Evolutionary conservation across 73 alveolate genomes (phyloP).

Genomic region (Paramecium bursaria): DNA sequence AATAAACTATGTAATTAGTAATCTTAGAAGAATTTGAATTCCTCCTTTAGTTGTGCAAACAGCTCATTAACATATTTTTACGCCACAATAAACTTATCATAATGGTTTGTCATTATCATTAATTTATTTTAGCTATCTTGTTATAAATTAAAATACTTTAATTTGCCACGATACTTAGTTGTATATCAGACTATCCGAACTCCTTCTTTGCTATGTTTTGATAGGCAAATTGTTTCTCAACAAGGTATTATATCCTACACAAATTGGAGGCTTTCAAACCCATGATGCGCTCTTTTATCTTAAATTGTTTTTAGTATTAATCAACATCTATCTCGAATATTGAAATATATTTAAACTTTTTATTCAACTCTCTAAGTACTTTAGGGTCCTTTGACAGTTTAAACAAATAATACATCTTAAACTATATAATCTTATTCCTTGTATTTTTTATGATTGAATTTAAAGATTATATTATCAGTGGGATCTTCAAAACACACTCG

Average conservation of each 20-base stretch:
- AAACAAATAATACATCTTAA: neutral
- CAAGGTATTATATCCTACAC: conserved; percentile 15
- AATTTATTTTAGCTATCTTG: conserved; percentile 34
- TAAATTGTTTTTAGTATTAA: conserved; percentile 12
- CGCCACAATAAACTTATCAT: conserved; percentile 35
- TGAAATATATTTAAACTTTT: conserved; percentile 29
- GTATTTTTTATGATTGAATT: conserved; percentile 22
- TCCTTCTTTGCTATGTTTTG: neutral
- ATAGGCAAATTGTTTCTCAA: conserved; percentile 48
- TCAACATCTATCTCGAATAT: conserved; percentile 58
- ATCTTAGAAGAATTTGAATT: conserved; percentile 50
- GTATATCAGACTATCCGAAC: neutral
- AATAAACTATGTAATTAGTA: neutral
- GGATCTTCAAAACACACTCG: conserved; percentile 55
- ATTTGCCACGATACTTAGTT: conserved; percentile 1
- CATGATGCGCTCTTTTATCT: conserved; percentile 7
- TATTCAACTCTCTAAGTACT: conserved; percentile 6
- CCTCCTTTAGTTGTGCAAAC: conserved; percentile 51
- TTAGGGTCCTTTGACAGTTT: conserved; percentile 7
- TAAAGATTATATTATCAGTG: conserved; percentile 16
- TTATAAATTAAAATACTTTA: neutral
- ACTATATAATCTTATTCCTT: conserved; percentile 25
- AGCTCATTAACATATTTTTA: conserved; percentile 59
- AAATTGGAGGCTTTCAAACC: conserved; percentile 55
- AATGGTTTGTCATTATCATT: conserved; percentile 16